Percentiles rank a stretch among this genome's conserved stretches.
Conservation (phyloP, 495 filamentous ascomycete species). For the Chlorociboria aeruginascens region DNA sequence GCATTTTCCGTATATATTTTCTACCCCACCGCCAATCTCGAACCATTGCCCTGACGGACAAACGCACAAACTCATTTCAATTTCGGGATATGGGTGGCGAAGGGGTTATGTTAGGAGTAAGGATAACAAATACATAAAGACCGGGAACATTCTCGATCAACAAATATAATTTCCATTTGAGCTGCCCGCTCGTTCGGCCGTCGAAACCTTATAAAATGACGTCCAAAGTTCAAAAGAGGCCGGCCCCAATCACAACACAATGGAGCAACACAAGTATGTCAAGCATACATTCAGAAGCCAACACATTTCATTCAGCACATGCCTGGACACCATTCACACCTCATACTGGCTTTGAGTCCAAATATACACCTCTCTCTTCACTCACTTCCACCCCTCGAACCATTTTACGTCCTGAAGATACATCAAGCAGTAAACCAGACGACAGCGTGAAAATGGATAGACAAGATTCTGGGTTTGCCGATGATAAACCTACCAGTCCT, state of each 20-base stretch:
- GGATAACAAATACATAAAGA: background rate
- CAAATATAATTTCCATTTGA: background rate
- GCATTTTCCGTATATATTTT: too few relatives aligned
- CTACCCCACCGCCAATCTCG: background rate
- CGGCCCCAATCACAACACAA: constrained; percentile 7
- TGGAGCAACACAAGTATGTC: constrained; percentile 9
- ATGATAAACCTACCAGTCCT: background rate
- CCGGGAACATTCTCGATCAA: background rate
- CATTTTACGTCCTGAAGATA: background rate
- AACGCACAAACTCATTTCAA: background rate
- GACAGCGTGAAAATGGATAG: constrained; percentile 10
- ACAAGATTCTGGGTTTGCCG: constrained; percentile 16
- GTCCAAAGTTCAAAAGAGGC: constrained; percentile 1
- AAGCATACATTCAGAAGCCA: constrained; percentile 12
- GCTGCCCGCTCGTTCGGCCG: background rate
- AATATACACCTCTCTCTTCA: constrained; percentile 8
- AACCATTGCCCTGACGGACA: background rate
- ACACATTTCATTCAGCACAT: constrained; percentile 18
- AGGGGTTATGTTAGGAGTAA: background rate
- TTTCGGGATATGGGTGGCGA: background rate
- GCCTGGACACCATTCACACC: constrained; percentile 1
- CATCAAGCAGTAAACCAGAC: background rate
- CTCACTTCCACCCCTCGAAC: background rate
- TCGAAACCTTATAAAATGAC: background rate
- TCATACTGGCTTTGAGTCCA: background rate